A percentile compares a stretch with the other conserved stretches of the same genome.
These are phyloP conservation scores for Hamamelis virginiana DNA, from an alignment of 164 flowering plant genomes.

Conservation along the genomic window DNA sequence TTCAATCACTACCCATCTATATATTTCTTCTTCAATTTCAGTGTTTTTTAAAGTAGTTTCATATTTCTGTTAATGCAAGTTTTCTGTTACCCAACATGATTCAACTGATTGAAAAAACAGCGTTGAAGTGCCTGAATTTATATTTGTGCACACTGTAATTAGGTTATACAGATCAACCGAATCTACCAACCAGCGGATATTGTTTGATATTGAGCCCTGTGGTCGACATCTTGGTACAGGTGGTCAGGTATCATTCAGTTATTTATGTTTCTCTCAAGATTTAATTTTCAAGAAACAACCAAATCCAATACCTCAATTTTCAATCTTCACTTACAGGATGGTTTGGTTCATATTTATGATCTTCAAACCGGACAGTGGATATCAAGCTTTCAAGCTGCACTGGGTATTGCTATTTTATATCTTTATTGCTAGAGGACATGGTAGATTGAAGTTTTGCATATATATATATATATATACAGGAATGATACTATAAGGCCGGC, in stretches of 20 bases:
- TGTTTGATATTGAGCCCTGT: slow-evolving; percentile 82
- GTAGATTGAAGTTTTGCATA: neutral
- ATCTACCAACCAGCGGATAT: slow-evolving; percentile 78
- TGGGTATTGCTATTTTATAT: slow-evolving; percentile 39
- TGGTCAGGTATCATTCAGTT: slow-evolving; percentile 63
- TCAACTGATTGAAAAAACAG: neutral
- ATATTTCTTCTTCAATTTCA: neutral
- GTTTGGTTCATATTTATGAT: slow-evolving; percentile 86
- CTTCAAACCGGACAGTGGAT: slow-evolving; percentile 93
- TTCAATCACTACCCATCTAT: too few relatives aligned
- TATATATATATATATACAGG: too few relatives aligned
- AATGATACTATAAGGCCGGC: too few relatives aligned
- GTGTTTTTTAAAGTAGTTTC: neutral
- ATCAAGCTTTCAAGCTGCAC: slow-evolving; percentile 88
- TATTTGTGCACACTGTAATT: slow-evolving; percentile 16
- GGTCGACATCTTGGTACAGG: slow-evolving; percentile 94
- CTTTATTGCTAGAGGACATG: neutral
- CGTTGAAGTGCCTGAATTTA: slow-evolving; percentile 1
- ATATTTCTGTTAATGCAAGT: too few relatives aligned
- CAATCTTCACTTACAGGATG: slow-evolving; percentile 56
- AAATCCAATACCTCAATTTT: neutral
- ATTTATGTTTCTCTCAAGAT: neutral
- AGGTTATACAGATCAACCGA: slow-evolving; percentile 90
- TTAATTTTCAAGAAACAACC: neutral
- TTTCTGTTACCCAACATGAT: too few relatives aligned